Evolutionary conservation across 257 asterid species (phyloP).

Genomic region (Parsonsia alboflavescens): DNA sequence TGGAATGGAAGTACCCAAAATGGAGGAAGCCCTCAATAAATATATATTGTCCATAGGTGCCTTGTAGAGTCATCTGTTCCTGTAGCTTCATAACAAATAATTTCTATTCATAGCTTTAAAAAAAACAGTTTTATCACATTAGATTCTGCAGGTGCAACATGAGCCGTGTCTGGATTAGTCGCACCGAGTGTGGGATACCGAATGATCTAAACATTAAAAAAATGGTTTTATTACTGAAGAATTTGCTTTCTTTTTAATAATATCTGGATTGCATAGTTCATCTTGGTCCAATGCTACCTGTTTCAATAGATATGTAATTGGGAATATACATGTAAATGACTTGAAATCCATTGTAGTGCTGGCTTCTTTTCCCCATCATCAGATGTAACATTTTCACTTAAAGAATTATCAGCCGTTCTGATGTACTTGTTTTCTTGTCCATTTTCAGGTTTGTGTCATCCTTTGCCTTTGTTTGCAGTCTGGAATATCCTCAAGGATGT

Average conservation of each 20-base stretch:
- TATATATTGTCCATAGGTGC: background rate
- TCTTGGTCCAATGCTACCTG: background rate
- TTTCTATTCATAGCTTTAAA: background rate
- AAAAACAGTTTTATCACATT: background rate
- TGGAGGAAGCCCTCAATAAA: background rate
- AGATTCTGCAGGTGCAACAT: too few relatives aligned
- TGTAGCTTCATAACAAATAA: background rate
- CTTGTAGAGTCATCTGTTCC: background rate
- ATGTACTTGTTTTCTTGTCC: constrained; percentile 15
- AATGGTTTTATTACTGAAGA: background rate
- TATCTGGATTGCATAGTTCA: background rate
- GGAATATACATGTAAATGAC: background rate
- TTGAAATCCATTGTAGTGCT: background rate
- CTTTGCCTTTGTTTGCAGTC: constrained; percentile 54
- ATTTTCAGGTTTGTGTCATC: constrained; percentile 74
- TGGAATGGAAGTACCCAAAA: background rate
- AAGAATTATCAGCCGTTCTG: background rate
- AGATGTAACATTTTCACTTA: background rate
- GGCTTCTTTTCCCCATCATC: background rate
- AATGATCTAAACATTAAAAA: too few relatives aligned
- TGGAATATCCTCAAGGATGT: constrained; percentile 41
- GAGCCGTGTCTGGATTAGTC: too few relatives aligned
- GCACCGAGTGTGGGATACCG: too few relatives aligned
- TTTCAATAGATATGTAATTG: background rate
- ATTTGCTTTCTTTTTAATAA: background rate